Base-by-base conservation (phyloP, 257 asterid species). In the Datura wrightii region DNA sequence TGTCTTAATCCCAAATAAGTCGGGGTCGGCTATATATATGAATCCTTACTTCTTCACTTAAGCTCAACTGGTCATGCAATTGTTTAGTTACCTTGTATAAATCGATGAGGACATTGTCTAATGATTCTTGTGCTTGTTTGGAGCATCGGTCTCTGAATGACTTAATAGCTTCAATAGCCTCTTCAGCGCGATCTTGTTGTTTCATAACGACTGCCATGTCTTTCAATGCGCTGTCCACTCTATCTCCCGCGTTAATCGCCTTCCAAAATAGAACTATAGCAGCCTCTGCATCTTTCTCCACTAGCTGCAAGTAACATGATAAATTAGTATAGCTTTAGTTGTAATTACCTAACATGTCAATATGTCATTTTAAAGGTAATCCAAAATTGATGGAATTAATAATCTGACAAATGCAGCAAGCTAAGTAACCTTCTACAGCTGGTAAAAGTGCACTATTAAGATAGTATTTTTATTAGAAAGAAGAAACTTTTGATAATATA, bases 191-290 rank as follows among this genome's bases (percentile, higher is more conserved):
- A 80, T 93, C 93, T 79, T 86, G 94, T 72, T 95, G 99, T 86
- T 94, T 95, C 99, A 95, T 91, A 50, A 95, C 98, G 74, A 95
- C 95, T 52, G 93, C 99, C 99, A 95, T 91, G 88, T 95, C 99
- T 88, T 95, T 95, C 52, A 95, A 94, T 0, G 99, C 99, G 82
- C 99, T 95, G 50, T 94, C 98, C 6, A 94, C 98, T 88, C 97
- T 88, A 86, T 94, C 99, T 59, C 99, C 97, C 1, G 86, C 91
- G 82, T 94, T 94, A 58, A 95, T 92, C 2, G 99, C 98, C 90
- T 90, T 91, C 99, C 98, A 93, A 79, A 95, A 95, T 42, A 90
- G 89, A 56, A 89, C 91, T 14, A 94, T 86, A 55, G 98, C 97
- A 31, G 95, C 87, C 85, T 92, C 97, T 11, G 93, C 90, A 83